Percentiles rank a stretch among this genome's conserved stretches.
Conservation (phyloP, 495 filamentous ascomycete species). For the Penicillium mononematosum region DNA sequence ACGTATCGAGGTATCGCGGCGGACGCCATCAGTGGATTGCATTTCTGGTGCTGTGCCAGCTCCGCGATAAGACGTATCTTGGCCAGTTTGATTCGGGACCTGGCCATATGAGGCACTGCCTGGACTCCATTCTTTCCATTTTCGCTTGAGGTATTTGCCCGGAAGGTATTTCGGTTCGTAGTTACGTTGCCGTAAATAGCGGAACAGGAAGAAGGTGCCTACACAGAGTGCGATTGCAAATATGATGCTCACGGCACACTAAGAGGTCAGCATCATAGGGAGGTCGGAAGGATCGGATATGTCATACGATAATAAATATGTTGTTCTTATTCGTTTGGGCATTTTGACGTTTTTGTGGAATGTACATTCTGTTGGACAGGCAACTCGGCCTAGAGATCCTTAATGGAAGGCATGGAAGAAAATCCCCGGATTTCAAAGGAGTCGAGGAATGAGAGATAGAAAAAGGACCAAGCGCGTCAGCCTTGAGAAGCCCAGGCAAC, state of each 20-base stretch:
- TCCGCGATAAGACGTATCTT: constrained; percentile 30
- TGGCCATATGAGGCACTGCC: constrained; percentile 45
- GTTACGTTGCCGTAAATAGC: constrained; percentile 47
- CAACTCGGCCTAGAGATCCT: constrained; percentile 23
- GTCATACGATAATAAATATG: constrained; percentile 30
- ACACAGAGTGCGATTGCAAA: constrained; percentile 41
- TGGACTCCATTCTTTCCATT: constrained; percentile 59
- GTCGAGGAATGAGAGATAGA: constrained; percentile 11
- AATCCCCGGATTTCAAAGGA: constrained; percentile 14
- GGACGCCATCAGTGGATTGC: constrained; percentile 50
- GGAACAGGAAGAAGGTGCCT: constrained; percentile 47
- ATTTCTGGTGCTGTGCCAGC: constrained; percentile 30
- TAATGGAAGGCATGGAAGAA: constrained; percentile 20
- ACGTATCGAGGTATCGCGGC: constrained; percentile 81
- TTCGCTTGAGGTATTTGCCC: constrained; percentile 53
- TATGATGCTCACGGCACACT: constrained; percentile 39
- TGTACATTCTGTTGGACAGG: constrained; percentile 27
- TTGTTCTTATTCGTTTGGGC: constrained; percentile 18
- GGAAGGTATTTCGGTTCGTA: constrained; percentile 59
- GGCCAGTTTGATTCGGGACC: constrained; percentile 31
- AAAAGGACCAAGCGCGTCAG: constrained; percentile 4
- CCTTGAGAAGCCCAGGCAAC: not conserved
- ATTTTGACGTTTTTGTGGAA: constrained; percentile 28
- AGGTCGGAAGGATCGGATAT: constrained; percentile 1
- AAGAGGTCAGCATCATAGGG: constrained; percentile 11